These are phyloP conservation scores for Parastagonospora nodorum DNA, from an alignment of 2,329 filamentous ascomycete species.

Conservation along the genomic window DNA sequence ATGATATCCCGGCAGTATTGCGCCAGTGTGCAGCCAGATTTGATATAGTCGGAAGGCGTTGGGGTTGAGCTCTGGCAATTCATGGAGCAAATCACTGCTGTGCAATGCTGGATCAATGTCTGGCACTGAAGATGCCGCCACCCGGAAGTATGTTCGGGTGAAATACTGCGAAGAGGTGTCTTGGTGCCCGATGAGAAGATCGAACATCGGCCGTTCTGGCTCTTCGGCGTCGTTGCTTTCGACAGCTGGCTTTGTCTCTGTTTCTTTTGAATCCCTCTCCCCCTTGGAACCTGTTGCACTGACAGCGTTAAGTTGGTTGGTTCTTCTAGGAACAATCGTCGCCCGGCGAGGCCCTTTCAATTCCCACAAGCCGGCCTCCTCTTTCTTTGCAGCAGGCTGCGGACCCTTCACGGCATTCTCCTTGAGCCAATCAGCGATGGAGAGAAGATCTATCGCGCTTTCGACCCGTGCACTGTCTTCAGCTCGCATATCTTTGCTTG, in stretches of 20 bases:
- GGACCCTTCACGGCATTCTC: neutral
- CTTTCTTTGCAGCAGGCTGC: neutral
- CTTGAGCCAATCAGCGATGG: neutral
- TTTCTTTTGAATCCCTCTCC: neutral
- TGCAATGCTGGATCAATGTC: neutral
- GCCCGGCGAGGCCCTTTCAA: neutral
- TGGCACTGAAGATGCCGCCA: neutral
- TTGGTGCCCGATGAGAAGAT: neutral
- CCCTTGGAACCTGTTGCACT: neutral
- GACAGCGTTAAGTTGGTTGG: neutral
- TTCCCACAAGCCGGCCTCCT: neutral
- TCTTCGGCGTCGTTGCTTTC: neutral
- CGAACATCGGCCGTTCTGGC: neutral
- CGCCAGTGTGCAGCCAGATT: slow-evolving; percentile 4
- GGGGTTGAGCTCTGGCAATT: neutral
- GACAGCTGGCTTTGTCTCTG: neutral
- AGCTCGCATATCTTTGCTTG: neutral
- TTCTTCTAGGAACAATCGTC: neutral
- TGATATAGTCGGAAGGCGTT: slow-evolving; percentile 3
- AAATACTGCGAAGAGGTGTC: slow-evolving; percentile 2
- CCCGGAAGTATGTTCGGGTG: neutral
- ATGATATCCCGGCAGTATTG: neutral
- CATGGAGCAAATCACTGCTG: neutral
- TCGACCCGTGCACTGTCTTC: neutral
- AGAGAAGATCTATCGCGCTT: neutral